Percentiles rank a stretch among this genome's conserved stretches.
Evolutionary conservation across 2,329 filamentous ascomycete genomes (phyloP).

Genomic region (Xylaria sp.): DNA sequence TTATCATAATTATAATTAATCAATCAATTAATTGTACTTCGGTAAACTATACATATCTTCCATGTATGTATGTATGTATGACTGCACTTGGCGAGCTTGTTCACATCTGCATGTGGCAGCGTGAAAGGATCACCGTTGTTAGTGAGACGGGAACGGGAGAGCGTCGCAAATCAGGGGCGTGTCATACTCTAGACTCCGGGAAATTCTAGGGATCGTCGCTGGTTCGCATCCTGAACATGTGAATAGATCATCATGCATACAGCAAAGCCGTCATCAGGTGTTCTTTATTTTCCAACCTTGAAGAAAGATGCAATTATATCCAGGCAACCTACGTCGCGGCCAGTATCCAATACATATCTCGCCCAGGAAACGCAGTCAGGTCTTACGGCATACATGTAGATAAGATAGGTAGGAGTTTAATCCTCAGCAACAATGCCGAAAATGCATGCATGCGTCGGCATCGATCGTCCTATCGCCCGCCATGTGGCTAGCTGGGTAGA

Average conservation of each 20-base stretch:
- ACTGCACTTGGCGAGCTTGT: constrained; percentile 1
- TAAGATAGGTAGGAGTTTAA: neutral
- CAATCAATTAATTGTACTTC: neutral
- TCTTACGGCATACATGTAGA: constrained; percentile 6
- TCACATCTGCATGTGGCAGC: neutral
- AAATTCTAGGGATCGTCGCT: neutral
- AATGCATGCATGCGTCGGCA: constrained; percentile 27
- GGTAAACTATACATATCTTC: too few relatives aligned
- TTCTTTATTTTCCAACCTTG: neutral
- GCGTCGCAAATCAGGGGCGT: constrained; percentile 20
- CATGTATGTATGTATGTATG: neutral
- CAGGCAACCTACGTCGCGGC: neutral
- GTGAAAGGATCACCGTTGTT: constrained; percentile 3
- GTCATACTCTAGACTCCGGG: neutral
- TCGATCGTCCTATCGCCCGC: constrained; percentile 1
- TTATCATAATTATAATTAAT: neutral
- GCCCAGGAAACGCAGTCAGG: neutral
- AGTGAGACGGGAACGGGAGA: constrained; percentile 4
- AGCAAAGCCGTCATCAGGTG: neutral
- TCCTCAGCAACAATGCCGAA: neutral
- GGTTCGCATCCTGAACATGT: constrained; percentile 8
- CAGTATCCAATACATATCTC: neutral
- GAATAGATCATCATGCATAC: neutral
- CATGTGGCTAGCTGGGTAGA: constrained; percentile 12
- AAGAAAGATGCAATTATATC: neutral